Evolutionary conservation across 768 basidiomycete species (phyloP), one percentile per base, ranked within the genome.

Genomic region (Mycena venus): DNA sequence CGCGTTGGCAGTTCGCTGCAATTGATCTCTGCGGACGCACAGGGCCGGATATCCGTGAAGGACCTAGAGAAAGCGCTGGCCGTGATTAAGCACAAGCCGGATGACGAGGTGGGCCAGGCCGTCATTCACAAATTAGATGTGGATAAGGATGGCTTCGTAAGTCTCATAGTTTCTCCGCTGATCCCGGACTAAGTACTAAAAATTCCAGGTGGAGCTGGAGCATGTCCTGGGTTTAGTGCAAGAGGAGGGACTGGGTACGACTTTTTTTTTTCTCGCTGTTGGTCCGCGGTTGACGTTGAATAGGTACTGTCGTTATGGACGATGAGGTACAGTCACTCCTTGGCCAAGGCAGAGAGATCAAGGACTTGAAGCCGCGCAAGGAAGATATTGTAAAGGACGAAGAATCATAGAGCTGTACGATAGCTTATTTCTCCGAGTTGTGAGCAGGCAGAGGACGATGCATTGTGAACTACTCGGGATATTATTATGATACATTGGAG

Each of bases 111-210:
- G 19, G 95, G 96, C 27, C 91, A 93, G 73, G 92, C 91, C 25
- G 92, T 99, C 62, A 91, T 97, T 65, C 92, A 96, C 80, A 99
- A 99, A 84, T 85, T 99, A 79, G 98, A 99, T 81, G 94, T 96
- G 12, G 98, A 99, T 84, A 92, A 95, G 83, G 98, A 99, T 81
- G 97, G 98, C 0, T 98, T 92, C 80, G 97, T 76, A 23, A 73
- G 75, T 70, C 14, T 38, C 12, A 10, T 14, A 23, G 23, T 49
- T 36, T 10, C 17, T 38, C 65, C 23, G 34, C 17, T 4, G 23
- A 42, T 4, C 9, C 1, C 23, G 42, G 59, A 32, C 31, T 42
- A 31, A 32, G 47, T 12, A 36, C 31, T 21, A 38, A 56, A 17
- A 23, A 14, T 25, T 59, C 9, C 15, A 76, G 75, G 75, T 99